Percentiles rank a stretch among this genome's conserved stretches.
Conservation (phyloP, 345 rosid genomes). For the Linum lewisii region DNA sequence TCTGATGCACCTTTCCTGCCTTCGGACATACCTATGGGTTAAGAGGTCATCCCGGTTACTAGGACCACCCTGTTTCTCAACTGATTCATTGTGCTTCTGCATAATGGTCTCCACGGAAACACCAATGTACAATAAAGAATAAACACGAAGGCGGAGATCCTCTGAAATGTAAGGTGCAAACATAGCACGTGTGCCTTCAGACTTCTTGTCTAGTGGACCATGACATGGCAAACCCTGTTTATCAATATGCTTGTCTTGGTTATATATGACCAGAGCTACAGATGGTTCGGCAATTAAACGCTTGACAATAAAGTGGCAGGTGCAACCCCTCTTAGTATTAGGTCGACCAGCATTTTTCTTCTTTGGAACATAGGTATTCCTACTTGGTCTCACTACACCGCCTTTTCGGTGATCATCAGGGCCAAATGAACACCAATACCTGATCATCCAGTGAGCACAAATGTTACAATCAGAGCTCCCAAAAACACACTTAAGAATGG, state of each 20-base stretch:
- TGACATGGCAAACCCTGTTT: conserved; percentile 87
- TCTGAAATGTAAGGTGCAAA: conserved; percentile 97
- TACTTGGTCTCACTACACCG: conserved; percentile 74
- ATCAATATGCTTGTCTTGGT: conserved; percentile 84
- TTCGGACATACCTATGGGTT: conserved; percentile 83
- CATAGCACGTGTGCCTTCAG: conserved; percentile 93
- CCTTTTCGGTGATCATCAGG: conserved; percentile 94
- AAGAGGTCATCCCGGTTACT: conserved; percentile 77
- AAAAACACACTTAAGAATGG: neutral
- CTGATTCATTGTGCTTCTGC: conserved; percentile 90
- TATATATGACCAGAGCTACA: conserved; percentile 76
- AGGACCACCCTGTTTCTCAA: conserved; percentile 90
- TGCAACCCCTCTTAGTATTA: conserved; percentile 88
- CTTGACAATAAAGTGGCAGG: conserved; percentile 94
- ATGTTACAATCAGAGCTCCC: neutral
- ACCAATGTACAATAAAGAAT: conserved; percentile 78
- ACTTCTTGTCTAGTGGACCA: conserved; percentile 90
- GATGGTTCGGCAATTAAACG: conserved; percentile 86
- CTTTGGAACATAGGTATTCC: conserved; percentile 68
- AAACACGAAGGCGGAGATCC: conserved; percentile 84
- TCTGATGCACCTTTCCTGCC: conserved; percentile 86
- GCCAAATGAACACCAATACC: conserved; percentile 99
- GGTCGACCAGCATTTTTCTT: conserved; percentile 93
- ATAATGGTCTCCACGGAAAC: conserved; percentile 93
- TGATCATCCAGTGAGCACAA: conserved; percentile 10